Conservation (phyloP, 345 rosid genomes). For the Litchi chinensis region DNA sequence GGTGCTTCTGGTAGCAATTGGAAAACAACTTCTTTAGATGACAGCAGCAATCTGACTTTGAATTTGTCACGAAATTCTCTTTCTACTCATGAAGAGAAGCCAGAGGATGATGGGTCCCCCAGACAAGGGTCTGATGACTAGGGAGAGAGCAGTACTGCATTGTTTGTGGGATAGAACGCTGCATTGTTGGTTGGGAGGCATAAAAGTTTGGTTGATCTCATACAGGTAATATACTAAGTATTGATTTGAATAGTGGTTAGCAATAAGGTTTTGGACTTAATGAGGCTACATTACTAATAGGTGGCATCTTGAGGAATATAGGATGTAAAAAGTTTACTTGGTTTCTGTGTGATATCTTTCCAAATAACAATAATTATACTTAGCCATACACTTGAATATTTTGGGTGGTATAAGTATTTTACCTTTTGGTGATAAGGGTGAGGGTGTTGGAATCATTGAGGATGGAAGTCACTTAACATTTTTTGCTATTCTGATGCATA, state of each 20-base stretch:
- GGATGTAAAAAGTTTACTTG: background rate
- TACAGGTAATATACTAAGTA: constrained; percentile 59
- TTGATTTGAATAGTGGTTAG: background rate
- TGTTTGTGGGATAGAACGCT: constrained; percentile 29
- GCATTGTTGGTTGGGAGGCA: constrained; percentile 56
- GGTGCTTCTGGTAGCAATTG: constrained; percentile 62
- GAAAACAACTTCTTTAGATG: constrained; percentile 55
- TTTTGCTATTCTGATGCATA: background rate
- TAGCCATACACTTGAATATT: too few relatives aligned
- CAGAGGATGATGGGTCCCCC: constrained; percentile 72
- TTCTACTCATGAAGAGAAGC: constrained; percentile 75
- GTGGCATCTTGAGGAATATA: background rate
- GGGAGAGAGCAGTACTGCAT: constrained; percentile 25
- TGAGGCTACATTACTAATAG: background rate
- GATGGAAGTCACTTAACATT: too few relatives aligned
- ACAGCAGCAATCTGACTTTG: constrained; percentile 45
- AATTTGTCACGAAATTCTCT: constrained; percentile 56
- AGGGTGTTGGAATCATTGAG: background rate
- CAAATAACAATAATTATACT: background rate
- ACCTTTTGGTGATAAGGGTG: too few relatives aligned
- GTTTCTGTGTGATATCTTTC: background rate
- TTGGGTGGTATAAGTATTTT: too few relatives aligned
- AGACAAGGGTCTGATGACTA: constrained; percentile 26
- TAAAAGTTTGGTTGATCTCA: constrained; percentile 85
- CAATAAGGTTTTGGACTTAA: background rate